Percentiles rank a stretch among this genome's conserved stretches.
phyloP scores from a whole-genome alignment of 257 asterid genomes.

The Penstemon davidsonii region DNA sequence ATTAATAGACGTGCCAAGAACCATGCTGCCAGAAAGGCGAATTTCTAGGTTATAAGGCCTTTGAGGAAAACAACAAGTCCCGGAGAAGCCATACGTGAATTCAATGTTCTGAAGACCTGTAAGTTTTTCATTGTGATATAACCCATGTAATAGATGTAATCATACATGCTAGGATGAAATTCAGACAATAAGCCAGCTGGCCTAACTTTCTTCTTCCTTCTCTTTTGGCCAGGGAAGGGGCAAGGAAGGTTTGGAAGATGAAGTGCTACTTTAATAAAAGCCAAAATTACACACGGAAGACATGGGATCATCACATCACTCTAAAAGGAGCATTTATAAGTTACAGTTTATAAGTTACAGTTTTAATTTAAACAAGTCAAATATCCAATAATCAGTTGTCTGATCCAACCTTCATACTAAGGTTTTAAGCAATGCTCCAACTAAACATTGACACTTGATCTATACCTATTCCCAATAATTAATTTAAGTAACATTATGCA shows the following conservation, averaged over 20 bases:
- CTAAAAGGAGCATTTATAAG: too few relatives aligned
- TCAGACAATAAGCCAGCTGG: not conserved
- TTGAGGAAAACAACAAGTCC: not conserved
- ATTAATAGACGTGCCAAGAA: not conserved
- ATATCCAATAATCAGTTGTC: too few relatives aligned
- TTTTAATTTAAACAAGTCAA: too few relatives aligned
- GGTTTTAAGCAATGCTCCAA: not conserved
- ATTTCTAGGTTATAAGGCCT: not conserved
- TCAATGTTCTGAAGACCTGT: not conserved
- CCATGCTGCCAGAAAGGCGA: not conserved
- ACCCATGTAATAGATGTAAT: not conserved
- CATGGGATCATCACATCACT: too few relatives aligned
- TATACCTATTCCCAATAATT: not conserved
- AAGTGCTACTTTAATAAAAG: too few relatives aligned
- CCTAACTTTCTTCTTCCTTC: not conserved
- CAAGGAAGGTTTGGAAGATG: too few relatives aligned
- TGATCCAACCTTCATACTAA: not conserved
- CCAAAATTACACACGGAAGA: too few relatives aligned
- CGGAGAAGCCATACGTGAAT: constrained; percentile 1
- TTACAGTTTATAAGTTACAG: too few relatives aligned
- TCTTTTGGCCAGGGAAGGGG: too few relatives aligned
- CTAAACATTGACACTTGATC: not conserved
- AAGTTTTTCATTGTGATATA: not conserved
- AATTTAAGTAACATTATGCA: not conserved
- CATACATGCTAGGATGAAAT: not conserved